These are phyloP conservation scores for Persicaria maculosa DNA, from an alignment of 148 eudicot species.

Conservation along the genomic window DNA sequence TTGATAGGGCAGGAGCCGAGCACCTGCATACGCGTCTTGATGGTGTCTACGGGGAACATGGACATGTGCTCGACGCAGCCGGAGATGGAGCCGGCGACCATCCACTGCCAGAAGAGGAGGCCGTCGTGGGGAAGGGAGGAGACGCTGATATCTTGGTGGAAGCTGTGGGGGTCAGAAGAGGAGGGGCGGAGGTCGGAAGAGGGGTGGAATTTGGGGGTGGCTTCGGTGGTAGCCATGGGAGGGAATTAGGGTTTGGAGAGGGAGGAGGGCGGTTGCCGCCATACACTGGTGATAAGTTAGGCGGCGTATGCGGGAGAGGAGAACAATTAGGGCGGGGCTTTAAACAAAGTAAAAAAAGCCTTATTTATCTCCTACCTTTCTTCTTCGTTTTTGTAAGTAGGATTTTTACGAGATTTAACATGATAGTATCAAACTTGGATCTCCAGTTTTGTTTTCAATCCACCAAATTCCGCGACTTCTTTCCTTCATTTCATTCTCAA, in stretches of 20 bases:
- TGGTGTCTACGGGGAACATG: constrained; percentile 83
- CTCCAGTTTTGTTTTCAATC: too few species aligned
- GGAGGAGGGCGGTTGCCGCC: constrained; percentile 2
- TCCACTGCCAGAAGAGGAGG: constrained; percentile 70
- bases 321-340: background rate
- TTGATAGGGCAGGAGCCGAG: constrained; percentile 75
- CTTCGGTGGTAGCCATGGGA: constrained; percentile 27
- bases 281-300: constrained; percentile 8
- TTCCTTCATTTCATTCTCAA: too few species aligned
- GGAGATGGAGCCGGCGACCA: constrained; percentile 84
- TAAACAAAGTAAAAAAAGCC: too few species aligned
- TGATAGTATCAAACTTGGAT: too few species aligned
- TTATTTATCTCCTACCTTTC: too few species aligned
- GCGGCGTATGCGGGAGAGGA: background rate
- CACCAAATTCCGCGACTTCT: too few species aligned
- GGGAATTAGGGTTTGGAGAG: constrained; percentile 10
- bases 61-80: constrained; percentile 88
- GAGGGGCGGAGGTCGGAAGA: constrained; percentile 37
- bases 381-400: too few species aligned
- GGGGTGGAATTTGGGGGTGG: constrained; percentile 36
- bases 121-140: constrained; percentile 54
- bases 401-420: too few species aligned
- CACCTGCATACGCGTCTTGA: constrained; percentile 91
- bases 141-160: constrained; percentile 23
- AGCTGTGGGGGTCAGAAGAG: constrained; percentile 28